Conservation (phyloP, 2,329 filamentous ascomycete species). For the Alternaria triticina region DNA sequence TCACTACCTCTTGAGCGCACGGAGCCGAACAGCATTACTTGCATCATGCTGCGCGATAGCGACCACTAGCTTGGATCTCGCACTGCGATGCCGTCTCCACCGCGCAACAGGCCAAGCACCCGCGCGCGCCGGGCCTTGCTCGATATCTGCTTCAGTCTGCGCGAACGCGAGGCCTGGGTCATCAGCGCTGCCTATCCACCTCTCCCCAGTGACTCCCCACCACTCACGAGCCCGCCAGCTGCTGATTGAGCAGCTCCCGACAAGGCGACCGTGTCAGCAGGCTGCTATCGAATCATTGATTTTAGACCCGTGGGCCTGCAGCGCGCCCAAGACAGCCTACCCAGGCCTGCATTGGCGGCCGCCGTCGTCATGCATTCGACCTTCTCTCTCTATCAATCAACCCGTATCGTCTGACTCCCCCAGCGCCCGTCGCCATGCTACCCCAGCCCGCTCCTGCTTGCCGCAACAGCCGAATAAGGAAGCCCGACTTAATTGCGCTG, state of each 20-base stretch:
- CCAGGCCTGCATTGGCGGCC: conserved; percentile 44
- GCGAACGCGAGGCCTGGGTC: conserved; percentile 4
- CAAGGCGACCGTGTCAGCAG: conserved; percentile 39
- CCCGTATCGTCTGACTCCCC: conserved; percentile 45
- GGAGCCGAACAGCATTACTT: conserved; percentile 28
- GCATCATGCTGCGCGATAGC: conserved; percentile 33
- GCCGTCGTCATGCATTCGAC: conserved; percentile 44
- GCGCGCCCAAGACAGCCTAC: conserved; percentile 25
- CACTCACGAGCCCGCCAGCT: conserved; percentile 31
- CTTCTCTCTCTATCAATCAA: conserved; percentile 31
- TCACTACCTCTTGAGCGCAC: conserved; percentile 6
- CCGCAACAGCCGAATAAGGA: conserved; percentile 46
- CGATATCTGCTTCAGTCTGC: not conserved
- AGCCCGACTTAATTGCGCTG: conserved; percentile 34
- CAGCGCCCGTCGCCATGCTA: conserved; percentile 13
- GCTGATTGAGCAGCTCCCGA: conserved; percentile 39
- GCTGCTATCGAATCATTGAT: conserved; percentile 39
- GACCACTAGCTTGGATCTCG: conserved; percentile 28
- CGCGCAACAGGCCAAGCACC: conserved; percentile 16
- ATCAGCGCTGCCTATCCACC: conserved; percentile 29
- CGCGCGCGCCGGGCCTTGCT: conserved; percentile 14
- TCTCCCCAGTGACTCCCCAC: conserved; percentile 8
- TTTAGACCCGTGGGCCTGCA: conserved; percentile 26
- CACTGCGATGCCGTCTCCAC: conserved; percentile 28
- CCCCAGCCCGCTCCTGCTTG: conserved; percentile 36